phyloP scores from a whole-genome alignment of 495 filamentous ascomycete species.

The Stereocaulon alpinum region DNA sequence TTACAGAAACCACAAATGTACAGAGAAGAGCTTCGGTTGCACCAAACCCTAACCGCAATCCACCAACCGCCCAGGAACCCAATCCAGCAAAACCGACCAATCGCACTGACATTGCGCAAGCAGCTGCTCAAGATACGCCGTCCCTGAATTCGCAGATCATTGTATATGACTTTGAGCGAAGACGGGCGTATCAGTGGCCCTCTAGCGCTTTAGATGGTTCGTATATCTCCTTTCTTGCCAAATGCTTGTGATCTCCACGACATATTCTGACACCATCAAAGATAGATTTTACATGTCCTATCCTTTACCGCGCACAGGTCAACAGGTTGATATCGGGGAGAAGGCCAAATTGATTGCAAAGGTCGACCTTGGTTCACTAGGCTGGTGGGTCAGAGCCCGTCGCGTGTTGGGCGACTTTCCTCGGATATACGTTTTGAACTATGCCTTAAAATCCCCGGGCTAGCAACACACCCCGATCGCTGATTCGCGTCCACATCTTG shows the following conservation, averaged over 20 bases:
- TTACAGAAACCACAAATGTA: no score
- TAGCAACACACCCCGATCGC: no score
- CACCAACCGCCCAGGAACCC: no score
- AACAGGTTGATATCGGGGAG: background rate
- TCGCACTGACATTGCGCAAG: background rate
- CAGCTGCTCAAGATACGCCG: background rate
- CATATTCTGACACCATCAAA: background rate
- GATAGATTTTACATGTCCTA: background rate
- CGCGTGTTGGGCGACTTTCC: background rate
- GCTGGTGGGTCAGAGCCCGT: background rate
- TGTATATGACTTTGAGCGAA: background rate
- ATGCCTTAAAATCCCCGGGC: background rate
- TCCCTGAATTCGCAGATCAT: background rate
- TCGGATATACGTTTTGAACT: background rate
- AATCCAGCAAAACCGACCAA: background rate
- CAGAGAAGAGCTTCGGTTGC: no score
- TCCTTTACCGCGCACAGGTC: background rate
- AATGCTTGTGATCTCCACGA: background rate
- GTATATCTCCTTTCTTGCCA: no score
- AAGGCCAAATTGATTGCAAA: background rate
- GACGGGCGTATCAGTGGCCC: background rate
- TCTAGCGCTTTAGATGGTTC: background rate
- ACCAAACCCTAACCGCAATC: no score
- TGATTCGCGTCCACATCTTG: no score
- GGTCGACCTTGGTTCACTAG: background rate